These are phyloP conservation scores for Ceratocystis ficicola DNA, from an alignment of 2,329 filamentous ascomycete genomes.

Conservation along the genomic window DNA sequence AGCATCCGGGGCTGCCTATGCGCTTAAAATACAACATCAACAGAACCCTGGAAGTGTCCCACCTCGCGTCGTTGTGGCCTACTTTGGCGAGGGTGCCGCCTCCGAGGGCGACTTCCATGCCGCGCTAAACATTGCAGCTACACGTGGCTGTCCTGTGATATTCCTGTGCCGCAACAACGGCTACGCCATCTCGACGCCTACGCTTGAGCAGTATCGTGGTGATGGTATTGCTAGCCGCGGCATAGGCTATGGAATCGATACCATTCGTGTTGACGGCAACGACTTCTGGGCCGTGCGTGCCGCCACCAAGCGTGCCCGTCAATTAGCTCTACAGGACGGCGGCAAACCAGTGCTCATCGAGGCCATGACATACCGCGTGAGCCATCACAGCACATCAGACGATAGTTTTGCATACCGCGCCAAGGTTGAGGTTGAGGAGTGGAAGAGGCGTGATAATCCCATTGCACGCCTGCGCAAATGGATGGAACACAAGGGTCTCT, in stretches of 20 bases:
- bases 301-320: slow-evolving; percentile 63
- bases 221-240: slow-evolving; percentile 82
- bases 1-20: slow-evolving; percentile 76
- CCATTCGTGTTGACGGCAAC: slow-evolving; percentile 85
- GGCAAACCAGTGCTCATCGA: slow-evolving; percentile 78
- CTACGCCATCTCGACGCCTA: slow-evolving; percentile 81
- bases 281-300: slow-evolving; percentile 82
- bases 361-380: slow-evolving; percentile 96
- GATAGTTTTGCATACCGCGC: slow-evolving; percentile 95
- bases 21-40: slow-evolving; percentile 66
- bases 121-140: slow-evolving; percentile 81
- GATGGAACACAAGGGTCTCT: slow-evolving; percentile 70
- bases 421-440: slow-evolving; percentile 85
- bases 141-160: slow-evolving; percentile 71
- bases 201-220: slow-evolving; percentile 79
- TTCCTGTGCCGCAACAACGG: slow-evolving; percentile 92
- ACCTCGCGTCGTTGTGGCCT: slow-evolving; percentile 62
- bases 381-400: slow-evolving; percentile 91
- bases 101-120: slow-evolving; percentile 89
- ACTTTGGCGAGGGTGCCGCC: slow-evolving; percentile 83
- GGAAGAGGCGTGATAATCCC: slow-evolving; percentile 83
- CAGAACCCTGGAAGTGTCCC: slow-evolving; percentile 53
- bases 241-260: slow-evolving; percentile 86
- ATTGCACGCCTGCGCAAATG: slow-evolving; percentile 78
- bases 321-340: slow-evolving; percentile 67